Base-by-base conservation (phyloP, 345 rosid genomes). In the Populus simonii region DNA sequence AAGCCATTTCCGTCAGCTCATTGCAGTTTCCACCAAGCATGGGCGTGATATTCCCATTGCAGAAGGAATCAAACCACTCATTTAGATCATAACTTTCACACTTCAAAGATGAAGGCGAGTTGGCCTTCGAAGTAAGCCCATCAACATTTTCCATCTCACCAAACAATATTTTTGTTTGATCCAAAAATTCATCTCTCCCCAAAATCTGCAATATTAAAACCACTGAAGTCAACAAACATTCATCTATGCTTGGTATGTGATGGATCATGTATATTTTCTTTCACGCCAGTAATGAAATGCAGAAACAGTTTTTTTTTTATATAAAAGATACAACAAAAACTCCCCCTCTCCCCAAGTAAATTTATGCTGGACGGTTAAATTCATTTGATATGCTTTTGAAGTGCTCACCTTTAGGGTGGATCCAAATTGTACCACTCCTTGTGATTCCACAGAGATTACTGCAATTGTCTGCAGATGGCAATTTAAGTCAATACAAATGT, bases 401-500 rank as follows among this genome's bases (percentile, higher is more conserved):
- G 13, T 47, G 80, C 93, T 78, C 80, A 95, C 99, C 98, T 92
- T 91, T 66, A 76, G 81, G 74, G 81, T 83, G 68, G 99, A 91
- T 84, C 99, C 99, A 75, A 95, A 87, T 84, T 89, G 96, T 70
- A 92, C 49, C 67, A 95, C 96, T 63, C 97, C 97, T 43, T 74
- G 80, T 12, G 90, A 82, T 84, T 87, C 88, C 70, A 89, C 79
- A 5, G 97, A 86, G 76, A 93, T 85, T 59, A 91, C 83, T 63
- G 91, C 90, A 68, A 93, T 79, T n/a, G 97, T 92, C 99, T 95
- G 93, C 80, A 76, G 74, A 84, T 61, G 61, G 51, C 10, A 74
- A 49, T 76, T 78, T 41, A 77, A 71, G 53, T 80, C 55, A 74
- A 38, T 68, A 71, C 57, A 41, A 31, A 25, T 35, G 67, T 13